phyloP scores from a whole-genome alignment of 192 early-diverging fungal species.

The Backusella morwellensis region DNA sequence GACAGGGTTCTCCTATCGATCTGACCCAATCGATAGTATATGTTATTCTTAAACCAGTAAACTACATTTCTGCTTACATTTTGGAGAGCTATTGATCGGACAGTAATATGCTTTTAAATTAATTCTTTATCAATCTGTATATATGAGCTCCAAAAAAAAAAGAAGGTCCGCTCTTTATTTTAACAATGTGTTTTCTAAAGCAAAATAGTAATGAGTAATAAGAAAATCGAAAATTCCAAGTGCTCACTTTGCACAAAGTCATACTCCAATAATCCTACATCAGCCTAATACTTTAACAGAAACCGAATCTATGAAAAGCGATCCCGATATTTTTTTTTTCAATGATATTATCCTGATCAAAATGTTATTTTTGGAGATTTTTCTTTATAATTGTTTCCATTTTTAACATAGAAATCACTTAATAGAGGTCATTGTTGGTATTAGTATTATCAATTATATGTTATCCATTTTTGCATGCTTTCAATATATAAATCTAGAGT shows the following conservation, averaged over 20 bases:
- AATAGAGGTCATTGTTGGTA: background rate
- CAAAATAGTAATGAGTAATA: background rate
- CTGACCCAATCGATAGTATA: background rate
- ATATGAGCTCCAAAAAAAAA: background rate
- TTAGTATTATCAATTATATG: background rate
- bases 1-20: background rate
- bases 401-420: background rate
- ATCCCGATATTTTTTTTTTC: background rate
- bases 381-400: background rate
- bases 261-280: background rate
- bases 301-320: background rate
- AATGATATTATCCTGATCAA: background rate
- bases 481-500: background rate
- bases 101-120: background rate
- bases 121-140: background rate
- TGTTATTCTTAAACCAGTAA: background rate
- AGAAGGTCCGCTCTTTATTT: background rate
- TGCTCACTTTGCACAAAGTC: background rate
- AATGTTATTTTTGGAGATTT: background rate
- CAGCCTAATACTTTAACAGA: background rate
- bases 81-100: background rate
- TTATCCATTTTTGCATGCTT: background rate
- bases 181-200: background rate
- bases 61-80: background rate
- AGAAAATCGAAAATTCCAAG: background rate